Evolutionary conservation across 2,329 filamentous ascomycete species (phyloP).

Genomic region (Colletotrichum echinochloae): DNA sequence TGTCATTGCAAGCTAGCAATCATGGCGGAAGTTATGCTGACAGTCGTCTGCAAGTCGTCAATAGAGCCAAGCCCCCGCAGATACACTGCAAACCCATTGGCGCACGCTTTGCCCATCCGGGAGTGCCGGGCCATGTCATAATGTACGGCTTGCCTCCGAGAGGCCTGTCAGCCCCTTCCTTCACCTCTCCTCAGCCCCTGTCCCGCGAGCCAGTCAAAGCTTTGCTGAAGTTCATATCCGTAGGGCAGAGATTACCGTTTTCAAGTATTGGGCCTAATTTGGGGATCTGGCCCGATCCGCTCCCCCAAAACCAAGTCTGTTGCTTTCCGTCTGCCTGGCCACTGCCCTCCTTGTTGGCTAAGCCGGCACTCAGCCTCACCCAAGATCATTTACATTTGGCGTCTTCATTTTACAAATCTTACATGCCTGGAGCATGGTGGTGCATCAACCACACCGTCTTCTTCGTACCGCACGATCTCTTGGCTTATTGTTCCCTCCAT

Average conservation of each 20-base stretch:
- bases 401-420: slow-evolving; percentile 12
- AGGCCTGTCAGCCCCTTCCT: slow-evolving; percentile 35
- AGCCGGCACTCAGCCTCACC: slow-evolving; percentile 33
- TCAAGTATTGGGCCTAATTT: slow-evolving; percentile 25
- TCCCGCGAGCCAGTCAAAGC: slow-evolving; percentile 19
- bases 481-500: slow-evolving; percentile 37
- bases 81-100: slow-evolving; percentile 17
- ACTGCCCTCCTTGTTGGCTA: slow-evolving; percentile 7
- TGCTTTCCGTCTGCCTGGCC: slow-evolving; percentile 32
- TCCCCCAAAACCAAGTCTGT: slow-evolving; percentile 5
- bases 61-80: slow-evolving; percentile 25
- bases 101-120: neutral
- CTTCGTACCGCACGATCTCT: slow-evolving; percentile 17
- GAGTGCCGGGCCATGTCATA: slow-evolving; percentile 27
- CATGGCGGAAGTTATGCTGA: slow-evolving; percentile 22
- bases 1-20: slow-evolving; percentile 16
- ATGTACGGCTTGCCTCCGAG: slow-evolving; percentile 9
- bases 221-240: slow-evolving; percentile 11
- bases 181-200: slow-evolving; percentile 32
- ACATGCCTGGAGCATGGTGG: slow-evolving; percentile 3
- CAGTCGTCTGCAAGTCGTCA: slow-evolving; percentile 17
- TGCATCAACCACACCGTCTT: slow-evolving; percentile 16
- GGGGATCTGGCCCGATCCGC: slow-evolving; percentile 32
- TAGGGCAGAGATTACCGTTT: slow-evolving; percentile 21
- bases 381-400: neutral